Evolutionary conservation across 2,329 filamentous ascomycete genomes (phyloP).

Genomic region (Diaporthe velutina): DNA sequence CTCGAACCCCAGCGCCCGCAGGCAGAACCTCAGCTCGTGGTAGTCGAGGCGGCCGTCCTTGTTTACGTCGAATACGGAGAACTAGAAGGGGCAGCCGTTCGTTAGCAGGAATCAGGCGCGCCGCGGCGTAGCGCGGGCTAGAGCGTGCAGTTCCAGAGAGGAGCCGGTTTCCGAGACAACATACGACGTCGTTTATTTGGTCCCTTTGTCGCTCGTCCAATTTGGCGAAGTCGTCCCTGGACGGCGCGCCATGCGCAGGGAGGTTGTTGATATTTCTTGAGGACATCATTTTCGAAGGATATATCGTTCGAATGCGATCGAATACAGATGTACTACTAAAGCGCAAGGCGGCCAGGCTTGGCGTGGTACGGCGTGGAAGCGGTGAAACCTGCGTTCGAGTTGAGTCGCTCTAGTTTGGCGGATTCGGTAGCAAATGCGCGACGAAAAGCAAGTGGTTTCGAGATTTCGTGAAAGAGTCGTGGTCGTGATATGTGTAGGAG

Average conservation of each 20-base stretch:
- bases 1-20: conserved; percentile 95
- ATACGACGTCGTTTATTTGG: conserved; percentile 93
- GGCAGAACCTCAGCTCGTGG: conserved; percentile 96
- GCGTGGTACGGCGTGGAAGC: conserved; percentile 1
- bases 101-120: not conserved
- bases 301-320: conserved; percentile 4
- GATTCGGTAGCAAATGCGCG: conserved; percentile 12
- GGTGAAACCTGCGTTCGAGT: not conserved
- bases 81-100: conserved; percentile 63
- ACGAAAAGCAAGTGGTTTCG: conserved; percentile 18
- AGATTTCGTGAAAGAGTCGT: conserved; percentile 23
- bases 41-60: conserved; percentile 95
- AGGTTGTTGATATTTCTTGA: conserved; percentile 38
- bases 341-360: conserved; percentile 9
- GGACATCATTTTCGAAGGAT: conserved; percentile 40
- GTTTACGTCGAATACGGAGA: conserved; percentile 96
- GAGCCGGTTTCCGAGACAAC: conserved; percentile 51
- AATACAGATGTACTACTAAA: conserved; percentile 1
- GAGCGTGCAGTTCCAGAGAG: not conserved
- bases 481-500: conserved; percentile 14
- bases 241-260: conserved; percentile 42
- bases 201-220: conserved; percentile 90
- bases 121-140: not conserved
- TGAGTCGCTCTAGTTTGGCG: not conserved
- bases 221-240: conserved; percentile 52